phyloP scores from a whole-genome alignment of 139 green algal genomes.

The Astrephomene gubernaculifera region DNA sequence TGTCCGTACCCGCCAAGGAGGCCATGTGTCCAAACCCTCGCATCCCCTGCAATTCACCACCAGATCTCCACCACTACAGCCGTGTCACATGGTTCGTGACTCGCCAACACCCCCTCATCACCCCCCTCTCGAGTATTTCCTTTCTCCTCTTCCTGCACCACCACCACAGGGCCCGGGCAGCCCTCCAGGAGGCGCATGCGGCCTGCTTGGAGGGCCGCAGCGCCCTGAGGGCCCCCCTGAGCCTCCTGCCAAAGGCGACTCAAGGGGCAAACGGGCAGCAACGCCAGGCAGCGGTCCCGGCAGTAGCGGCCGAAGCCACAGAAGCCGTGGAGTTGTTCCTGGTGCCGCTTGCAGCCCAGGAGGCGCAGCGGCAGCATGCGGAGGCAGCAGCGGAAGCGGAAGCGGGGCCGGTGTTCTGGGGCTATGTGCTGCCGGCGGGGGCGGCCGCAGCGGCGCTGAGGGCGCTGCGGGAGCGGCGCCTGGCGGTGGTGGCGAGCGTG shows the following conservation, averaged over 20 bases:
- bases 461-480: not conserved
- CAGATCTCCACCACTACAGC: not conserved
- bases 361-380: not conserved
- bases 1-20: not conserved
- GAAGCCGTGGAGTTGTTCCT: not conserved
- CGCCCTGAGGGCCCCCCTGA: not conserved
- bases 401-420: conserved; percentile 16
- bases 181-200: not conserved
- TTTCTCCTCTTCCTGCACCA: not conserved
- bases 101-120: not conserved
- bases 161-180: not conserved
- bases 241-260: not conserved
- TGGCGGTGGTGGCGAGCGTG: conserved; percentile 24
- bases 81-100: not conserved
- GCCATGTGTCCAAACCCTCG: not conserved
- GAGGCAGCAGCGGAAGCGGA: not conserved
- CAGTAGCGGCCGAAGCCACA: too few relatives aligned
- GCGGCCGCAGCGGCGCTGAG: conserved; percentile 16
- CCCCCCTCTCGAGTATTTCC: too few relatives aligned
- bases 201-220: not conserved
- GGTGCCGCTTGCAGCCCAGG: not conserved
- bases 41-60: not conserved
- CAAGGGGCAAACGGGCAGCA: not conserved
- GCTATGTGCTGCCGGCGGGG: not conserved
- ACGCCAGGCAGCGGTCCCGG: too few relatives aligned